Conservation (phyloP, 257 asterid species). For the Striga asiatica region DNA sequence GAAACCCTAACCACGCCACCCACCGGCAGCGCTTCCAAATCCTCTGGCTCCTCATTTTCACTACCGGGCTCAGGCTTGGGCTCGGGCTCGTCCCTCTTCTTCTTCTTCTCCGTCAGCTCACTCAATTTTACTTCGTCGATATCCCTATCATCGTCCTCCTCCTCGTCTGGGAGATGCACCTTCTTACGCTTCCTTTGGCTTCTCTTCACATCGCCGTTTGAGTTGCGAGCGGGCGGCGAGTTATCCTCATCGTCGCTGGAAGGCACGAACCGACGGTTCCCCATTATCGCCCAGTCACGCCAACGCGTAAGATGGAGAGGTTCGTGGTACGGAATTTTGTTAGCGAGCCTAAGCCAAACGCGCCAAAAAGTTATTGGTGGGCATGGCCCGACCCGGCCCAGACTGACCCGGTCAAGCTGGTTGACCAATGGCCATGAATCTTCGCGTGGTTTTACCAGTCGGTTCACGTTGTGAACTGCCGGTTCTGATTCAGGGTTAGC, state of each 20-base stretch:
- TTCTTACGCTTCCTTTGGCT: slow-evolving; percentile 34
- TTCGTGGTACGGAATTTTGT: not conserved
- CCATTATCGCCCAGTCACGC: slow-evolving; percentile 22
- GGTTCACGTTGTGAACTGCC: too few species aligned
- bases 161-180: slow-evolving; percentile 27
- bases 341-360: not conserved
- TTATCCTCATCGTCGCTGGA: slow-evolving; percentile 60
- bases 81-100: slow-evolving; percentile 18
- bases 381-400: not conserved
- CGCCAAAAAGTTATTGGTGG: slow-evolving; percentile 2
- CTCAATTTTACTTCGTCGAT: slow-evolving; percentile 27
- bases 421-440: too few species aligned
- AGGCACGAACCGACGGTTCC: slow-evolving; percentile 43
- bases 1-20: slow-evolving; percentile 60
- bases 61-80: slow-evolving; percentile 14
- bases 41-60: slow-evolving; percentile 29
- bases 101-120: slow-evolving; percentile 21
- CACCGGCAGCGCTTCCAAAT: slow-evolving; percentile 51
- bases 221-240: slow-evolving; percentile 19
- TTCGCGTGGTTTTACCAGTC: too few species aligned
- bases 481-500: too few species aligned
- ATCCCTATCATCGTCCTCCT: slow-evolving; percentile 25
- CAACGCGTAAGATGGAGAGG: not conserved
- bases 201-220: slow-evolving; percentile 14
- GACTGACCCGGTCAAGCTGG: too few species aligned